Evolutionary conservation across 2,329 filamentous ascomycete species (phyloP), one percentile per base, ranked within the genome.

Genomic region (Calonectria ilicicola): DNA sequence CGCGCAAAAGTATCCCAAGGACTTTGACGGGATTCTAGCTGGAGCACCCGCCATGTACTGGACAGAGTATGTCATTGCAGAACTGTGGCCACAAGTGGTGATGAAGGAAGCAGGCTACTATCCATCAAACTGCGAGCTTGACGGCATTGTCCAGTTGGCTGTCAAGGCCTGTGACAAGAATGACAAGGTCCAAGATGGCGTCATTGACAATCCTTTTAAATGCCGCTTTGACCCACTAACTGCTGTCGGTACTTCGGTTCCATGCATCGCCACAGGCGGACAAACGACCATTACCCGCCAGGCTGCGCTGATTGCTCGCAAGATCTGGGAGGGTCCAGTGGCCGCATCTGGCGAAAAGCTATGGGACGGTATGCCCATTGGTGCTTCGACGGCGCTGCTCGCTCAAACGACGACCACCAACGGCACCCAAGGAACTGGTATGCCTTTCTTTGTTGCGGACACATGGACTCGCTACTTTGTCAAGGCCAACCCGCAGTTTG

Each of bases 1-100:
- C 3, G 85, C 87, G 0, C 86, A 90, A 75, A 79, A 83, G 8
- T 89, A 87, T 73, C 89, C 89, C 0, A 82, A 87, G 3, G 87
- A 88, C 38, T 90, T 89, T 66, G 87, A 90, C 69, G 89, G 89
- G 7, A 86, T 90, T 26, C 79, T 89, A 0, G 88, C 87, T 3
- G 86, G 84, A 3, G 81, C 81, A 15, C 85, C 86, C 4, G 88
- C 86, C 7, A 70, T 85, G 10, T 42, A 66, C 32, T 78, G 77
- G 77, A 69, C 75, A 14, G 72, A 77, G 49, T 70, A 70, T 90
- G 69, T 72, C 10, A 23, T 72, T n/a, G 66, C 66, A 8, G 69
- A 67, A 38, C 35, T 72, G 7, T 74, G 69, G 69, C 66, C 72
- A 2, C 65, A 69, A 38, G 65, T 72, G 14, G 82, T 80, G n/a